Evolutionary conservation across 306 rosid genomes (phyloP).

Genomic region (Boehmeria nivea): DNA sequence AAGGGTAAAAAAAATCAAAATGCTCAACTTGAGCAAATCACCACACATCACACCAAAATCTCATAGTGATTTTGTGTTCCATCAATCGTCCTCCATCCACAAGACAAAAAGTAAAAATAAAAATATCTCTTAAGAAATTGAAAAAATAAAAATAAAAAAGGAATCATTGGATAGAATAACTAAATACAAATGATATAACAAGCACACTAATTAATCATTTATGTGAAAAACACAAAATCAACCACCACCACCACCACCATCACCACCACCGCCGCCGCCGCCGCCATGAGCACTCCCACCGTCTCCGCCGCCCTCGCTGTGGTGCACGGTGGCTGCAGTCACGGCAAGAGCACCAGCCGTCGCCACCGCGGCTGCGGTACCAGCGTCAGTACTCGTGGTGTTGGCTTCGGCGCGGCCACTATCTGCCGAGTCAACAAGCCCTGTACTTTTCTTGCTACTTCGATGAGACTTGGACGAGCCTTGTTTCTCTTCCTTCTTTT

Average conservation of each 20-base stretch:
- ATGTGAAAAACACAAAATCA: too few relatives aligned
- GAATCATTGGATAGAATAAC: too few relatives aligned
- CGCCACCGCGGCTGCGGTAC: constrained; percentile 25
- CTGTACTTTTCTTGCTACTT: constrained; percentile 23
- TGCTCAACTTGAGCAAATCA: too few relatives aligned
- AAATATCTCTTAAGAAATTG: too few relatives aligned
- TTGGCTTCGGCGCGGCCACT: constrained; percentile 18
- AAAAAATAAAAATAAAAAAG: too few relatives aligned
- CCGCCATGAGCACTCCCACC: constrained; percentile 23
- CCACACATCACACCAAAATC: too few relatives aligned
- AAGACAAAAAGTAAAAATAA: too few relatives aligned
- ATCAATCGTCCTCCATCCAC: too few relatives aligned
- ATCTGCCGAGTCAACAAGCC: constrained; percentile 17
- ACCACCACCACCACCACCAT: neutral
- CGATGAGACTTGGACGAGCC: constrained; percentile 25
- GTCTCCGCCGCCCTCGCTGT: constrained; percentile 22
- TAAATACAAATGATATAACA: too few relatives aligned
- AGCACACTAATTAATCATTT: too few relatives aligned
- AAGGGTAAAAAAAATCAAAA: too few relatives aligned
- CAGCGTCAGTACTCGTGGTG: constrained; percentile 13
- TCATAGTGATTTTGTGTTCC: too few relatives aligned
- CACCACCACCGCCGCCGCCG: constrained; percentile 27
- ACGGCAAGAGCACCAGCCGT: constrained; percentile 15
- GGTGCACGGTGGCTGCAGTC: constrained; percentile 20
- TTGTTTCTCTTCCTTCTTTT: constrained; percentile 26